Base-by-base conservation (phyloP, 2,329 filamentous ascomycete species). In the Ascochyta koolunga region DNA sequence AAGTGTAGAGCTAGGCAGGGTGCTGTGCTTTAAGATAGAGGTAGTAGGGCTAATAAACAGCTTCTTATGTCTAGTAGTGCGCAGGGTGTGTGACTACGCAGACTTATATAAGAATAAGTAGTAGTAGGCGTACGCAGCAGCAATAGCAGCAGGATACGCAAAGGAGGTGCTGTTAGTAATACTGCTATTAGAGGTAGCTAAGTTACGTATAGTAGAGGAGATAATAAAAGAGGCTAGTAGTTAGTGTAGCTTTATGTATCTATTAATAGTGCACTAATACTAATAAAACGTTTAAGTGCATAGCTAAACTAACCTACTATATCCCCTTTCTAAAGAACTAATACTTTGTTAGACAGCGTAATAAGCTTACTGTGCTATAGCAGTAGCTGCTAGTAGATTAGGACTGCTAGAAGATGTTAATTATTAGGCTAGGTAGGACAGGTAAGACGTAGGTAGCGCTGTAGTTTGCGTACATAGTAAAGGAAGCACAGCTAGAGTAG, bases 361-460 rank as follows among this genome's bases (percentile, higher is more conserved):
- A 46, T 13, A 59, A 71, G 50, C 69, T 74, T 18, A 33, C 59
- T n/a, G 27, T 42, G 24, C 59, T 72, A 6, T 55, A 60, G 36
- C 56, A 67, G 50, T 63, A 50, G 53, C 59, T 72, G 7, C 24
- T 72, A n/a, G 54, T 56, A 1, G 50, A 60, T 8, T 33, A 51
- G 44, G 58, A 61, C 36, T 68, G 58, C 59, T 44, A 67, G 45
- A 64, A 62, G 36, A 46, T 72, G 40, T 61, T 67, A 1, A 58
- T 74, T 8, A 46, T 64, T 9, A 65, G 71, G 15, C 69, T 72
- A 5, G 68, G 70, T 22, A 67, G 70, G 13, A 58, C 59, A 0
- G 69, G 70, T 38, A 74, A 74, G 58, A 72, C 71, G 32, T 64
- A 71, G 45, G 38, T 73, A 3, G 70, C 61, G 22, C 56, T 74